phyloP scores from a whole-genome alignment of 1,284 basidiomycete genomes.

The Exobasidium rhododendri region DNA sequence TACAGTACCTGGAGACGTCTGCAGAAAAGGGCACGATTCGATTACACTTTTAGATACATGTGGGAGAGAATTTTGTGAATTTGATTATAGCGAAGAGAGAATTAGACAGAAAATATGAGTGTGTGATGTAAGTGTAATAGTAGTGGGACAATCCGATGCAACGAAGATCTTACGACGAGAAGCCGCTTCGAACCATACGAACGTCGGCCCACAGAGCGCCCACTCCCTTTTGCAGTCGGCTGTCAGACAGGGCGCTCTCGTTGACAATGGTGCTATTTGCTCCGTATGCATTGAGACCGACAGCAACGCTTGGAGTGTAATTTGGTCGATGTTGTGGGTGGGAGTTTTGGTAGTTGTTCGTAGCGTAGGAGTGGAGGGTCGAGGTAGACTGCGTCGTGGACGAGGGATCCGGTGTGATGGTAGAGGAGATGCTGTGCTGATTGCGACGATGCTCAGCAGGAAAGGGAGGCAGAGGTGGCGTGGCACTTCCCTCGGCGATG shows the following conservation, averaged over 20 bases:
- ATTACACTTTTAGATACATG: no score
- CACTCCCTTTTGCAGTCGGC: conserved; percentile 4
- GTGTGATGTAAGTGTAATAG: no score
- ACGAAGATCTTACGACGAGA: no score
- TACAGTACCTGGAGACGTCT: no score
- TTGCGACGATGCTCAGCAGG: background rate
- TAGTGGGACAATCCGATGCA: no score
- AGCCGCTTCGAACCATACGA: conserved; percentile 24
- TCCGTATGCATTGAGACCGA: background rate
- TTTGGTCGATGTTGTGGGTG: background rate
- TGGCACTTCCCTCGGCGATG: background rate
- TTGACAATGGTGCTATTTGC: conserved; percentile 2
- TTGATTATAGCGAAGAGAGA: no score
- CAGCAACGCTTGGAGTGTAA: background rate
- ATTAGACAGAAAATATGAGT: no score
- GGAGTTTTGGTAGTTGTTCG: no score
- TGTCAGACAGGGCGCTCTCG: background rate
- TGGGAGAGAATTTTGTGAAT: no score
- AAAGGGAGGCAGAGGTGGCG: background rate
- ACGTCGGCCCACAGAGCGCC: conserved; percentile 34
- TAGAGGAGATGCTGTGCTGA: background rate
- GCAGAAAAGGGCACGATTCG: no score
- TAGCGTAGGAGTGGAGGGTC: no score
- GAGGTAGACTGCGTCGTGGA: background rate
- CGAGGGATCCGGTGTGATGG: background rate